A percentile compares a stretch with the other conserved stretches of the same genome.
These are phyloP conservation scores for Globisporangium parvum DNA, from an alignment of 352 stramenopile genomes.

Conservation along the genomic window DNA sequence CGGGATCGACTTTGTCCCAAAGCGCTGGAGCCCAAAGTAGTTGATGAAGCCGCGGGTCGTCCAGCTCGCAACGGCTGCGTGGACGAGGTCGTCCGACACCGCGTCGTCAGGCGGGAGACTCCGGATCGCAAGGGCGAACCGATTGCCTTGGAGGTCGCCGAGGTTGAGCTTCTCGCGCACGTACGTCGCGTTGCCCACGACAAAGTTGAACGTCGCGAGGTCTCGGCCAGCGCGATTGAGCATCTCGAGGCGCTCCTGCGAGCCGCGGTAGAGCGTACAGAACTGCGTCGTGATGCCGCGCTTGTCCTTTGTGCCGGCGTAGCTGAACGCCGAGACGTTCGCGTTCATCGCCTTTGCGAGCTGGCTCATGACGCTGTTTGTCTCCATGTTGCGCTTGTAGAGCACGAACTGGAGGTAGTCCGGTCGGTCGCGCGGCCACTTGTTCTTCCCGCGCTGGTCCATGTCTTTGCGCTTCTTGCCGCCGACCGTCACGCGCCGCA, in stretches of 20 bases:
- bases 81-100: conserved; percentile 58
- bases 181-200: conserved; percentile 92
- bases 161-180: conserved; percentile 88
- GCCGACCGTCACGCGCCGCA: conserved; percentile 74
- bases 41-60: conserved; percentile 93
- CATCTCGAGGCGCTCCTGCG: conserved; percentile 67
- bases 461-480: conserved; percentile 85
- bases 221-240: conserved; percentile 65
- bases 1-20: conserved; percentile 88
- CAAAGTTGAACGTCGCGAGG: conserved; percentile 83
- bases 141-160: conserved; percentile 91
- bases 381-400: conserved; percentile 97
- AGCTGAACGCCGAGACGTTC: conserved; percentile 72
- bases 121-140: conserved; percentile 93
- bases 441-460: conserved; percentile 39
- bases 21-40: conserved; percentile 97
- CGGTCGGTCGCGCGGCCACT: conserved; percentile 61
- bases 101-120: conserved; percentile 65
- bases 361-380: conserved; percentile 74
- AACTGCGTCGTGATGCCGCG: conserved; percentile 94
- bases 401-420: conserved; percentile 94
- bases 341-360: conserved; percentile 69
- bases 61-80: conserved; percentile 71
- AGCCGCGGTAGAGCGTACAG: conserved; percentile 85
- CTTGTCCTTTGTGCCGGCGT: conserved; percentile 96